phyloP scores from a whole-genome alignment of 78 protist species.

The Polysphondylium violaceum region DNA sequence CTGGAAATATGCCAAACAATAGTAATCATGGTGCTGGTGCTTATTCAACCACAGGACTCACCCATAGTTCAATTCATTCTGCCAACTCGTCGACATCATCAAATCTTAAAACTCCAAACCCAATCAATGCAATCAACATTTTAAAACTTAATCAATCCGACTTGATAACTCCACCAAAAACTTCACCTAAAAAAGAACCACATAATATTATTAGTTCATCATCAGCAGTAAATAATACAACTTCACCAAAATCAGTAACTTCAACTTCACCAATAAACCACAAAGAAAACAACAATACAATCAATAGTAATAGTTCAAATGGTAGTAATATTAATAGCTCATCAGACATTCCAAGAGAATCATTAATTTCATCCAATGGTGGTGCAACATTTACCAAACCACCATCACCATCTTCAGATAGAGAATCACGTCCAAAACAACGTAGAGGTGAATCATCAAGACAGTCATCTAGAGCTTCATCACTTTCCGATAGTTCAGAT shows the following conservation, averaged over 20 bases:
- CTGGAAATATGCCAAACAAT: conserved; percentile 22
- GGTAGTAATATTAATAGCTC: background rate
- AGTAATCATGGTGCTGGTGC: background rate
- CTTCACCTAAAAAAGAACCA: conserved; percentile 26
- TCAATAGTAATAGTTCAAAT: conserved; percentile 6
- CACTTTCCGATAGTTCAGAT: conserved; percentile 50
- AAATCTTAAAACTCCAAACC: conserved; percentile 1
- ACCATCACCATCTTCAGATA: conserved; percentile 67
- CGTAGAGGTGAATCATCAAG: conserved; percentile 7
- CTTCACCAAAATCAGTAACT: conserved; percentile 4
- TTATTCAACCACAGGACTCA: conserved; percentile 8
- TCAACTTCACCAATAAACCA: background rate
- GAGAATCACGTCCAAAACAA: background rate
- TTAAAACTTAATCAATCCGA: conserved; percentile 20
- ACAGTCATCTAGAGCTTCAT: conserved; percentile 55
- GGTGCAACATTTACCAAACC: conserved; percentile 10
- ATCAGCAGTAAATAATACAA: background rate
- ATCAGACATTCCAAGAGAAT: background rate
- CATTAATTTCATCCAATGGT: conserved; percentile 15
- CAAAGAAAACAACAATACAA: conserved; percentile 7
- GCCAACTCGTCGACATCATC: background rate
- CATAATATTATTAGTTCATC: background rate
- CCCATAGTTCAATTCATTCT: background rate
- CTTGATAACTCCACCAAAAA: conserved; percentile 55
- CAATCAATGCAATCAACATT: conserved; percentile 22